Base-by-base conservation (phyloP, 305 asterid species). In the Fraxinus platypoda region DNA sequence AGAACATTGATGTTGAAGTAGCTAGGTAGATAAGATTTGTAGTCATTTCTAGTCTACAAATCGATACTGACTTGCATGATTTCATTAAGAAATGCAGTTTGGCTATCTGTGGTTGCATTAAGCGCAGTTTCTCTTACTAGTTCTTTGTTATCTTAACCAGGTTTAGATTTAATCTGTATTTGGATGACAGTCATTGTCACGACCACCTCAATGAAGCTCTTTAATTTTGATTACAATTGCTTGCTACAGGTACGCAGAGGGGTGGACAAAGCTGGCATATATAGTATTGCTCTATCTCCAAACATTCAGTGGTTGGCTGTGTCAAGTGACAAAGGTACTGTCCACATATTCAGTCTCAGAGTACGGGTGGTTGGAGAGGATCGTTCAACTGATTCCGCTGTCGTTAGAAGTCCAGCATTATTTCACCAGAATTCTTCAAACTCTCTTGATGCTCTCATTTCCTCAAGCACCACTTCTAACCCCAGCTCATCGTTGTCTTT, bases 281-380 rank as follows among this genome's bases (percentile, higher is more conserved):
- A 88, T 78, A 87, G 94, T 83, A 90, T 94, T 84, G 90, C 97
- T 62, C 89, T 94, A 62, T 95, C 98, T 74, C 96, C 99, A 74
- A 91, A 92, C 86, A 90, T 90, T 83, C 95, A 90, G 86, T 95
- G 99, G 98, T 87, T 95, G 90, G 97, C 92, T 15, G 95, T 94
- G 83, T 93, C 97, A 0, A 94, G 98, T 84, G 98, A 92, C 90
- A 94, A 94, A 90, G 95, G 97, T 83, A 94, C 99, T 37, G 89
- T 94, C 80, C 99, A 95, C 90, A 89, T 94, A 83, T 94, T 93
- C 84, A 89, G 93, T 88, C 99, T 95, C 49, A 89, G 96, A 86
- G 99, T 93, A 66, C 91, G 95, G 52, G 93, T 93, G 81, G 88
- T 85, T 71, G 92, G 97, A 79, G 93, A 90, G 83, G 94, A 91